These are phyloP conservation scores for Primulina tabacum DNA, from an alignment of 257 asterid species.

Conservation along the genomic window DNA sequence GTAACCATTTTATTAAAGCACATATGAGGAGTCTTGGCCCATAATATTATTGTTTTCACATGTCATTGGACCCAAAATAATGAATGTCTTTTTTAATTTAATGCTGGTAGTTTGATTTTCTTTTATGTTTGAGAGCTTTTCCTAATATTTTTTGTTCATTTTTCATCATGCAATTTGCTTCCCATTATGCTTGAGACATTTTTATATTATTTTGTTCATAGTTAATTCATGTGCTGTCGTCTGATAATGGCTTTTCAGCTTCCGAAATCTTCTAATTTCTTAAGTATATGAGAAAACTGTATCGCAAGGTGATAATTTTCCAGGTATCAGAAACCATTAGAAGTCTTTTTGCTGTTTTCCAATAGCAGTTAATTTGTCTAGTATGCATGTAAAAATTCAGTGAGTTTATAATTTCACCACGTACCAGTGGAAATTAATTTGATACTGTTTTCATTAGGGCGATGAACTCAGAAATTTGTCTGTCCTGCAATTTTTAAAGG, in stretches of 20 bases:
- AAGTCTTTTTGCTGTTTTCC: no score
- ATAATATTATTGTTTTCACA: not conserved
- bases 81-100: not conserved
- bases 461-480: conserved; percentile 11
- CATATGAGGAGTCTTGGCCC: not conserved
- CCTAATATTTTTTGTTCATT: no score
- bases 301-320: no score
- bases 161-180: no score
- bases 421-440: not conserved
- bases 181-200: not conserved
- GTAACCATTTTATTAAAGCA: not conserved
- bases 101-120: conserved; percentile 11
- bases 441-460: conserved; percentile 1
- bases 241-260: no score
- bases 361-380: no score
- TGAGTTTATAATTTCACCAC: no score
- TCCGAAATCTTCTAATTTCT: no score
- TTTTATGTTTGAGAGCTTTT: conserved; percentile 4
- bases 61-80: not conserved
- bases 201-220: not conserved
- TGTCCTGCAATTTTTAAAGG: not conserved
- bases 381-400: no score
- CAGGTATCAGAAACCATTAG: no score
- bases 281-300: no score
- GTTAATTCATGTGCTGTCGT: no score